Evolutionary conservation across 257 asterid species (phyloP).

Genomic region (Salvia splendens): DNA sequence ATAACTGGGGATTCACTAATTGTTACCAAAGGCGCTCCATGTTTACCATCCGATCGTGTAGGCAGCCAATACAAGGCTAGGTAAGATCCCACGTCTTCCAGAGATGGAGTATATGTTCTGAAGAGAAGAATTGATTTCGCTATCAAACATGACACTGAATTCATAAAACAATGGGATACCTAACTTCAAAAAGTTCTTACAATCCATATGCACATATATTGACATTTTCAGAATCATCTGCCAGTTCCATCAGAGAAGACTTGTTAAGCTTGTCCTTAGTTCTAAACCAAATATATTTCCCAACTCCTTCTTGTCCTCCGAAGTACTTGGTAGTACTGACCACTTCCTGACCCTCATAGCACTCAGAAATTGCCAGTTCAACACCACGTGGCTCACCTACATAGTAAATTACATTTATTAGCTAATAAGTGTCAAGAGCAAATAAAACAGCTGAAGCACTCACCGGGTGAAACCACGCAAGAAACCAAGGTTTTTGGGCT

Average conservation of each 20-base stretch:
- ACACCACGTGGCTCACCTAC: slow-evolving; percentile 84
- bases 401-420: slow-evolving; percentile 27
- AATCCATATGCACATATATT: slow-evolving; percentile 51
- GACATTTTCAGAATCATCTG: slow-evolving; percentile 48
- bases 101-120: slow-evolving; percentile 78
- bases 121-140: slow-evolving; percentile 28
- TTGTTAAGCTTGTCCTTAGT: slow-evolving; percentile 58
- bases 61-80: slow-evolving; percentile 86
- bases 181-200: slow-evolving; percentile 51
- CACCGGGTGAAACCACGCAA: slow-evolving; percentile 76
- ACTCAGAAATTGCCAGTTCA: slow-evolving; percentile 68
- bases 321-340: slow-evolving; percentile 70
- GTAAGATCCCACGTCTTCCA: slow-evolving; percentile 82
- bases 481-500: slow-evolving; percentile 55
- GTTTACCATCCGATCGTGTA: slow-evolving; percentile 70
- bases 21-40: slow-evolving; percentile 70
- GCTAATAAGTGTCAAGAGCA: slow-evolving; percentile 15
- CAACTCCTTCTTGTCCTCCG: slow-evolving; percentile 89
- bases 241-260: slow-evolving; percentile 60
- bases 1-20: slow-evolving; percentile 71
- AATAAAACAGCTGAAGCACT: slow-evolving; percentile 27
- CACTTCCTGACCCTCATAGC: slow-evolving; percentile 83
- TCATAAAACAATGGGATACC: background rate
- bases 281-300: slow-evolving; percentile 86
- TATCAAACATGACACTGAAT: background rate